These are phyloP conservation scores for Gymnopus androsaceus DNA, from an alignment of 1,284 basidiomycete genomes.

Conservation along the genomic window DNA sequence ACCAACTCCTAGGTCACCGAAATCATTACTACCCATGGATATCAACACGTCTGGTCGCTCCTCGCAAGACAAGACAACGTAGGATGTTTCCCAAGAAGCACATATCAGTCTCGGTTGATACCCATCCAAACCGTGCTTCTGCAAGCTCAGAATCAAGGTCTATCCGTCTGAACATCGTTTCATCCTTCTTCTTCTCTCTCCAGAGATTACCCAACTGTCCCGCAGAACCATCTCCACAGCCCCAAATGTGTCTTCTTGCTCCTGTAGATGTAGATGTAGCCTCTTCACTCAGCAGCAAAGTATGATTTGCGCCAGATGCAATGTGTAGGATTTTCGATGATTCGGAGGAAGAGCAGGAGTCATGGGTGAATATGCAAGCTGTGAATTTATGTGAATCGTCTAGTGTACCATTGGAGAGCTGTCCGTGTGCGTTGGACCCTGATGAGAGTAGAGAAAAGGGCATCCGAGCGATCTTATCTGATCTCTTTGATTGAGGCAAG, in stretches of 20 bases:
- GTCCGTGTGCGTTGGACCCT: constrained; percentile 80
- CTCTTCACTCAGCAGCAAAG: constrained; percentile 52
- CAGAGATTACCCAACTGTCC: constrained; percentile 63
- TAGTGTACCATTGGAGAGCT: constrained; percentile 60
- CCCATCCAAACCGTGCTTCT: constrained; percentile 31
- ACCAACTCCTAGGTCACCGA: constrained; percentile 73
- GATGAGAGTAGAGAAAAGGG: constrained; percentile 46
- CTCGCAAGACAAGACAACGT: constrained; percentile 54
- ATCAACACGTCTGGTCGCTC: constrained; percentile 62
- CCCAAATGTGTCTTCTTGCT: constrained; percentile 50
- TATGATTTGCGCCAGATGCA: constrained; percentile 67
- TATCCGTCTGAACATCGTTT: constrained; percentile 50
- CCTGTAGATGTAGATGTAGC: constrained; percentile 6
- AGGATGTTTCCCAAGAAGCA: constrained; percentile 83
- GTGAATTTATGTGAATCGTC: constrained; percentile 64
- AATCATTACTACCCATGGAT: constrained; percentile 82
- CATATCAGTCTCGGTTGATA: constrained; percentile 51
- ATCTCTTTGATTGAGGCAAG: background rate
- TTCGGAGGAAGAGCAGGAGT: background rate
- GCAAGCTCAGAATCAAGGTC: constrained; percentile 40
- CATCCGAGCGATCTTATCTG: constrained; percentile 3
- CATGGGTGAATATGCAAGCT: constrained; percentile 43
- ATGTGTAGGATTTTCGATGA: constrained; percentile 42
- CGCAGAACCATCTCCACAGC: constrained; percentile 59
- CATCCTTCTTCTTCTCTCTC: constrained; percentile 17